Base-by-base conservation (phyloP, 768 basidiomycete genomes). In the Termitomyces sp. region DNA sequence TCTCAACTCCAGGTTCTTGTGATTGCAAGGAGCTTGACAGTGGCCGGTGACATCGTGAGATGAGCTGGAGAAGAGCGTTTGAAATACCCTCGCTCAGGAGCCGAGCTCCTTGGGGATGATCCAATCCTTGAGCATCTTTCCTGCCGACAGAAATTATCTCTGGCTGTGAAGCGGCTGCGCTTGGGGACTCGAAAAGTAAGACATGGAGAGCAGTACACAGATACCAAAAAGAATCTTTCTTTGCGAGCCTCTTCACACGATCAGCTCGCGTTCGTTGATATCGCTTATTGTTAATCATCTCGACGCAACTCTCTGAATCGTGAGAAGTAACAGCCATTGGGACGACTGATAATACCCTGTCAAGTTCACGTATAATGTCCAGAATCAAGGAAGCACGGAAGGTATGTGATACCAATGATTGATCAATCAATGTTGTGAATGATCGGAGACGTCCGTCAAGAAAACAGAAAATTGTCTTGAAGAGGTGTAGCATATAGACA, bases 151-250 rank as follows among this genome's bases (percentile, higher is more conserved):
- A 51, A 54, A 41, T 30, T 34, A 54, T 46, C 57, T 33, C 50
- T 30, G 58, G 41, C 24, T 49, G 52, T 15, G 47, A 51, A 20
- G 41, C 24, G 24, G 39, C 16, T 42, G 30, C 39, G 15, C 22
- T 37, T 15, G 57, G 37, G 18, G 56, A 6, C 4, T 64, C 52
- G 57, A 53, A 62, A 64, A 75, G 71, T 37, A 78, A 59, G 55
- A 71, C 59, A 58, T 80, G 78, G 33, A 83, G 67, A 48, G 76
- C 60, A 41, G 71, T 72, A 64, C 81, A 83, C 33, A 83, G 69
- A 68, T 81, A 84, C 82, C 82, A 84, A 12, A 79, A 50, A 27
- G 79, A 62, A 61, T 84, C 83, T 60, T 82, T 82, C 46, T 69
- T 71, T 22, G 75, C 78, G 33, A 83, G 73, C 45, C 68, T 71